Evolutionary conservation across 768 basidiomycete species (phyloP).

Genomic region (Podaxis sp.): DNA sequence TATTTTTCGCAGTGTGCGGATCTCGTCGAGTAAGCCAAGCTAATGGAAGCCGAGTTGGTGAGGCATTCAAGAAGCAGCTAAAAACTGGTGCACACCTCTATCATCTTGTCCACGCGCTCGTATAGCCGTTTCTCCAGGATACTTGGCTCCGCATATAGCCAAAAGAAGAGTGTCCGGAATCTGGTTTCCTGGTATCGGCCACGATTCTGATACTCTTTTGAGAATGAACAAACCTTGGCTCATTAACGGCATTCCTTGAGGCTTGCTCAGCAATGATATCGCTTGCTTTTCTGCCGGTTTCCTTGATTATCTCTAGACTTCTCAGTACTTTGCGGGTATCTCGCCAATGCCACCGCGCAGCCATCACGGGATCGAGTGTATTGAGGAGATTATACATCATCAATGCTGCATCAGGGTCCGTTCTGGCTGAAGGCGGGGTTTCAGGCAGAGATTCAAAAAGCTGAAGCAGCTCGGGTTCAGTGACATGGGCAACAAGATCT

Average conservation of each 20-base stretch:
- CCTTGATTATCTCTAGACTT: slow-evolving; percentile 72
- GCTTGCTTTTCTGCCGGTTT: slow-evolving; percentile 59
- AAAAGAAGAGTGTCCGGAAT: slow-evolving; percentile 83
- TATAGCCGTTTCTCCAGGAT: slow-evolving; percentile 67
- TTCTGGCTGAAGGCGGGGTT: slow-evolving; percentile 50
- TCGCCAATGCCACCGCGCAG: slow-evolving; percentile 91
- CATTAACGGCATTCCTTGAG: slow-evolving; percentile 23
- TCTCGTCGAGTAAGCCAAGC: slow-evolving; percentile 81
- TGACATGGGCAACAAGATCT: slow-evolving; percentile 18
- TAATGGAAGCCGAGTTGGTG: slow-evolving; percentile 22
- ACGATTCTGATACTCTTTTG: not conserved
- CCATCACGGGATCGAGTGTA: slow-evolving; percentile 67
- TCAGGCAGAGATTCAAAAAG: slow-evolving; percentile 59
- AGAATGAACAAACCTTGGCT: slow-evolving; percentile 45
- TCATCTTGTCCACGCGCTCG: slow-evolving; percentile 83
- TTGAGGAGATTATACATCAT: slow-evolving; percentile 63
- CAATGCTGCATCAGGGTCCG: slow-evolving; percentile 52
- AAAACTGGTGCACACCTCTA: slow-evolving; percentile 49
- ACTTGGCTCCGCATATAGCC: slow-evolving; percentile 77
- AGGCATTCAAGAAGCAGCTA: not conserved
- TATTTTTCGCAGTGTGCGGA: slow-evolving; percentile 46
- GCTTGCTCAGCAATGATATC: slow-evolving; percentile 67
- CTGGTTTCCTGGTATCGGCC: slow-evolving; percentile 32
- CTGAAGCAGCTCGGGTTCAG: slow-evolving; percentile 43
- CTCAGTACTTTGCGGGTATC: slow-evolving; percentile 89